A percentile compares a stretch with the other conserved stretches of the same genome.
These are phyloP conservation scores for Quercus glauca DNA, from an alignment of 306 rosid species.

Conservation along the genomic window DNA sequence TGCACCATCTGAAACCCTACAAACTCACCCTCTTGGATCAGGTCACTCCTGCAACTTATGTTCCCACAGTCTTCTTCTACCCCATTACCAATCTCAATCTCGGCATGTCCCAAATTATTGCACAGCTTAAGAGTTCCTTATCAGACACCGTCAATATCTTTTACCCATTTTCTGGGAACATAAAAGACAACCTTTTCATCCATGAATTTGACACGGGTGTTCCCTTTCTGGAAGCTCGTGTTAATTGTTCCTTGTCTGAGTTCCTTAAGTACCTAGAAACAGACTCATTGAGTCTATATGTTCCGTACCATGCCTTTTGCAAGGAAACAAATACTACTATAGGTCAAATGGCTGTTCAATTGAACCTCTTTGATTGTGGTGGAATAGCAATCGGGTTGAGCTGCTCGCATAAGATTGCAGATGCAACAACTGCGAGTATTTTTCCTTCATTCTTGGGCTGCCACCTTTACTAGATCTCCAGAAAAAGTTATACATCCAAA, in stretches of 20 bases:
- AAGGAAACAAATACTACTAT: conserved; percentile 9
- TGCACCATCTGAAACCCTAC: conserved; percentile 8
- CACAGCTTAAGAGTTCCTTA: conserved; percentile 35
- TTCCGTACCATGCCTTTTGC: conserved; percentile 37
- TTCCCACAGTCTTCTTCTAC: conserved; percentile 31
- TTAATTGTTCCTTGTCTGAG: conserved; percentile 30
- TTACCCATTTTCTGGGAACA: conserved; percentile 51
- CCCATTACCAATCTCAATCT: conserved; percentile 8
- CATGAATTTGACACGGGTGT: conserved; percentile 48
- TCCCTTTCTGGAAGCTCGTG: conserved; percentile 43
- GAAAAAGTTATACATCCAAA: conserved; percentile 23
- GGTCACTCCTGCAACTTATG: conserved; percentile 20
- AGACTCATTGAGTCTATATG: conserved; percentile 27
- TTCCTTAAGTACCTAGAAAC: conserved; percentile 35
- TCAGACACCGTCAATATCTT: conserved; percentile 43
- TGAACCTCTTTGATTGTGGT: conserved; percentile 46
- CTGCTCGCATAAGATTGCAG: conserved; percentile 40
- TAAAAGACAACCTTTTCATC: conserved; percentile 26
- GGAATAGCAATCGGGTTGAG: conserved; percentile 48
- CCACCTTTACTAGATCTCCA: conserved; percentile 17
- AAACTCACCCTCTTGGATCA: conserved; percentile 30
- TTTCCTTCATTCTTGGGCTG: conserved; percentile 43
- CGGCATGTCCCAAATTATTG: background rate
- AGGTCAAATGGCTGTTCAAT: conserved; percentile 43
- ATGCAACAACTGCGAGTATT: conserved; percentile 26